These are phyloP conservation scores for Diaporthe nobilis DNA, from an alignment of 2,329 filamentous ascomycete genomes.

Conservation along the genomic window DNA sequence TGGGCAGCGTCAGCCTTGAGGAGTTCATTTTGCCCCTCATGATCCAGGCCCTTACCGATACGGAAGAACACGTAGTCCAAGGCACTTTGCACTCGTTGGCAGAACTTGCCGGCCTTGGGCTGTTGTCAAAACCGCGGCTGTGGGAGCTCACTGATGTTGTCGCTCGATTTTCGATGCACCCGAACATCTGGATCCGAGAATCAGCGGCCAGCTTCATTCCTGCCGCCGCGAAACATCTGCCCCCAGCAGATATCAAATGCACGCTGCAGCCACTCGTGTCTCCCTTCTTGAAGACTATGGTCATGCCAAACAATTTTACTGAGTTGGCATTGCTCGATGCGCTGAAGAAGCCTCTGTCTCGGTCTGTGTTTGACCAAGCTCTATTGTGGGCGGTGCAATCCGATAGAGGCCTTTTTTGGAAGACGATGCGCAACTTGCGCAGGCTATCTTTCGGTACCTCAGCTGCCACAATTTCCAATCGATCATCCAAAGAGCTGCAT, in stretches of 20 bases:
- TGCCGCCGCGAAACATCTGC: constrained; percentile 81
- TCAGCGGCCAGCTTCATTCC: constrained; percentile 88
- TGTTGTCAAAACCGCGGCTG: constrained; percentile 86
- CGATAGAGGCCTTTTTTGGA: constrained; percentile 91
- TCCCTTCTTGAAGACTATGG: constrained; percentile 83
- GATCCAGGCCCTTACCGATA: constrained; percentile 93
- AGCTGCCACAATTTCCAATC: constrained; percentile 66
- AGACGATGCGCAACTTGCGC: constrained; percentile 77
- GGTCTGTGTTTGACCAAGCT: constrained; percentile 87
- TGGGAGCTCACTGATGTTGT: constrained; percentile 92
- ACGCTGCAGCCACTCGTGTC: constrained; percentile 85
- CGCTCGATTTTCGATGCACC: constrained; percentile 90
- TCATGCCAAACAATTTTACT: constrained; percentile 72
- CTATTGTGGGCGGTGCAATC: constrained; percentile 87
- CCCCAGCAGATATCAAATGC: constrained; percentile 85
- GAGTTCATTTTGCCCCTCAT: constrained; percentile 97
- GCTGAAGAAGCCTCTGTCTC: constrained; percentile 84
- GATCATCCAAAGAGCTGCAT: constrained; percentile 70
- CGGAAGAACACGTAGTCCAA: constrained; percentile 94
- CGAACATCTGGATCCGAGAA: constrained; percentile 95
- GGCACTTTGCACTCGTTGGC: constrained; percentile 90
- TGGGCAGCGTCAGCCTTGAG: constrained; percentile 90
- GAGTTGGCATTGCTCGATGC: constrained; percentile 84
- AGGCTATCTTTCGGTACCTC: constrained; percentile 75
- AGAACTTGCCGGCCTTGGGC: constrained; percentile 87